These are phyloP conservation scores for Claviceps sp. DNA, from an alignment of 2,329 filamentous ascomycete genomes.

Conservation along the genomic window DNA sequence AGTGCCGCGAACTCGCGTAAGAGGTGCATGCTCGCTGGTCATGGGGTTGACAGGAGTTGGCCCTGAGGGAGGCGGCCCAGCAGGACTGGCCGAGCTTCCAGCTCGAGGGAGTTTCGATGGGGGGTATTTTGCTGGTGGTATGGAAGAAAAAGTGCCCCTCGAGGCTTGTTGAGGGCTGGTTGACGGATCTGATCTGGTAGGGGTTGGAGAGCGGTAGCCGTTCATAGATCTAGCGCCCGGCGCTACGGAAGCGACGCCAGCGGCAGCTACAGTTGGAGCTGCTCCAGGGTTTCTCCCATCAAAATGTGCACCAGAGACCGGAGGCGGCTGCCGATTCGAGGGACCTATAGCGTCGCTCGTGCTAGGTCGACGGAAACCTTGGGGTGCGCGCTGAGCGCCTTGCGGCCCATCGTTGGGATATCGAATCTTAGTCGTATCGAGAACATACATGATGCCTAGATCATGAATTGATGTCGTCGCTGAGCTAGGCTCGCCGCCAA, in stretches of 20 bases:
- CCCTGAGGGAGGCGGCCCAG: constrained; percentile 41
- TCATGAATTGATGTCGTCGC: constrained; percentile 70
- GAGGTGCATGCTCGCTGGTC: constrained; percentile 23
- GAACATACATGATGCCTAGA: constrained; percentile 74
- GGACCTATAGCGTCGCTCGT: constrained; percentile 20
- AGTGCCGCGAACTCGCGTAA: constrained; percentile 32
- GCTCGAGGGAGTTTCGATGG: constrained; percentile 24
- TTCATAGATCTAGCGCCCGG: constrained; percentile 25
- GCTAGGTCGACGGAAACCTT: constrained; percentile 28
- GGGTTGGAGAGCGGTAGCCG: constrained; percentile 25
- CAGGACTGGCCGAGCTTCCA: constrained; percentile 20
- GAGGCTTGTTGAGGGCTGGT: constrained; percentile 19
- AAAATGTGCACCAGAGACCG: constrained; percentile 8
- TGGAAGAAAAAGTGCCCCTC: constrained; percentile 9
- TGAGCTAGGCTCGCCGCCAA: constrained; percentile 89
- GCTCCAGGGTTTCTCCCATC: constrained; percentile 2
- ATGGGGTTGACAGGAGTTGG: constrained; percentile 35
- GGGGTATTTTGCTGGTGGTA: constrained; percentile 11
- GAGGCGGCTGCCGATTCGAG: constrained; percentile 22
- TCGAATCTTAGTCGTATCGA: constrained; percentile 91
- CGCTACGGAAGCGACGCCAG: neutral
- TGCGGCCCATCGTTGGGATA: constrained; percentile 66
- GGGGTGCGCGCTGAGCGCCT: constrained; percentile 24
- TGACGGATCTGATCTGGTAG: constrained; percentile 24
- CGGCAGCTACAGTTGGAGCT: neutral